A percentile compares a stretch with the other conserved stretches of the same genome.
Evolutionary conservation across 176 grass and related monocot genomes (phyloP).

Genomic region (Oryza punctata): DNA sequence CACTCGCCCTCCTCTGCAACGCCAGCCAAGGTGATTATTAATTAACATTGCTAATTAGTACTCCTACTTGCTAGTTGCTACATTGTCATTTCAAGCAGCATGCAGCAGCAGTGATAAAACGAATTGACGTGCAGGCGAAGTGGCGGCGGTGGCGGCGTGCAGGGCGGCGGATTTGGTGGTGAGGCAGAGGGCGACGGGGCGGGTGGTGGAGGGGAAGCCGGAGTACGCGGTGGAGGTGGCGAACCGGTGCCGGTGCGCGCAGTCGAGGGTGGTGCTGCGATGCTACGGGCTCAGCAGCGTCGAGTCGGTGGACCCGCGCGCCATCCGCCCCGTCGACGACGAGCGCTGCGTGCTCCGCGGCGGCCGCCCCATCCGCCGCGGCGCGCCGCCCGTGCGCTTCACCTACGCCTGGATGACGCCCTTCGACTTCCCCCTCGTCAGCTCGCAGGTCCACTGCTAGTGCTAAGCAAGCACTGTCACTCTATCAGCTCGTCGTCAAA

Average conservation of each 20-base stretch:
- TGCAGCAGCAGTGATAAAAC: background rate
- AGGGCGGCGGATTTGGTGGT: conserved; percentile 34
- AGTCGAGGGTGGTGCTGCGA: conserved; percentile 47
- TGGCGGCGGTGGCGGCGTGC: background rate
- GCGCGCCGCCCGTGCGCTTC: conserved; percentile 40
- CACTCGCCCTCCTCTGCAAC: background rate
- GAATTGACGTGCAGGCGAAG: conserved; percentile 6
- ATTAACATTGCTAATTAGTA: no score
- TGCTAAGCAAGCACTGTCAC: no score
- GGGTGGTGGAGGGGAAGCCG: conserved; percentile 43
- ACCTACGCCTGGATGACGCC: conserved; percentile 72
- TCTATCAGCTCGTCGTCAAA: background rate
- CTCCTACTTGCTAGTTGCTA: background rate
- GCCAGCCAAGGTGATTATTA: conserved; percentile 28
- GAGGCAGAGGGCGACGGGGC: conserved; percentile 43
- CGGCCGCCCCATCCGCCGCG: conserved; percentile 6
- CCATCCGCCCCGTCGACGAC: conserved; percentile 45
- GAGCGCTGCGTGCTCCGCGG: conserved; percentile 44
- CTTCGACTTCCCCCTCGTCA: conserved; percentile 51
- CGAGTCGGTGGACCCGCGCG: conserved; percentile 46
- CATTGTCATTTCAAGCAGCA: no score
- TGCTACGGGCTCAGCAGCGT: conserved; percentile 66
- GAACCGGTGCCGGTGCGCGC: conserved; percentile 57
- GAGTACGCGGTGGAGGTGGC: conserved; percentile 54
- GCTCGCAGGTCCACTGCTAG: conserved; percentile 34